Conservation (phyloP, 805 yeast genomes). For the Millerago galiae region DNA sequence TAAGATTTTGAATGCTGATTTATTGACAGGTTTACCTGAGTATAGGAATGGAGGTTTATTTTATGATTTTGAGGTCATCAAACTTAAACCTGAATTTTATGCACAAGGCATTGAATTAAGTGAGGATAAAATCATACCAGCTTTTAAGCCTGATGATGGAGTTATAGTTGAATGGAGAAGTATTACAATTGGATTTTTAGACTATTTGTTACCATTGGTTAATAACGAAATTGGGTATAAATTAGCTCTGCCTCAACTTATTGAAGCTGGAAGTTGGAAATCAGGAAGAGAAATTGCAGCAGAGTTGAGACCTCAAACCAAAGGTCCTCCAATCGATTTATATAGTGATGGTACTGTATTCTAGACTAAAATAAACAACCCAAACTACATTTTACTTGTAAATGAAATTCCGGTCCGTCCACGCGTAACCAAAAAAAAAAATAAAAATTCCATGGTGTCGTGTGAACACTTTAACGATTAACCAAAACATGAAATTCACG, state of each 20-base stretch:
- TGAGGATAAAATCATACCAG: slow-evolving; percentile 32
- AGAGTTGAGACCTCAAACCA: slow-evolving; percentile 37
- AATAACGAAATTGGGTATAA: slow-evolving; percentile 38
- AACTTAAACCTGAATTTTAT: slow-evolving; percentile 36
- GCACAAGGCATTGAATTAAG: slow-evolving; percentile 31
- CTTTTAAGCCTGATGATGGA: slow-evolving; percentile 48
- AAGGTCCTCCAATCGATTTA: slow-evolving; percentile 60
- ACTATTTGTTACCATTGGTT: slow-evolving; percentile 43
- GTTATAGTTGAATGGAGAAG: slow-evolving; percentile 67
- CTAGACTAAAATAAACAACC: no score
- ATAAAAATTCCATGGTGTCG: neutral
- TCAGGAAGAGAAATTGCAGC: slow-evolving; percentile 59
- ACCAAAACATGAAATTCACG: no score
- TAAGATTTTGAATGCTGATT: slow-evolving; percentile 62
- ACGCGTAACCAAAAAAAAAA: no score
- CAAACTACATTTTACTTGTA: no score
- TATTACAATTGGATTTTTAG: slow-evolving; percentile 50
- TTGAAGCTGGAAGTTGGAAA: slow-evolving; percentile 67
- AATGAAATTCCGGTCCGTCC: no score
- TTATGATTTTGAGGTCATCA: slow-evolving; percentile 47
- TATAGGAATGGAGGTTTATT: slow-evolving; percentile 67
- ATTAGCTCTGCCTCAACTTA: slow-evolving; percentile 47
- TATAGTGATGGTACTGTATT: slow-evolving; percentile 62
- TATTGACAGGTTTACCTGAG: slow-evolving; percentile 86
- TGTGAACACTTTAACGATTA: neutral